Percentiles rank a stretch among this genome's conserved stretches.
These are phyloP conservation scores for Nematocida ironsii DNA, from an alignment of 371 early-diverging fungal genomes.

Conservation along the genomic window DNA sequence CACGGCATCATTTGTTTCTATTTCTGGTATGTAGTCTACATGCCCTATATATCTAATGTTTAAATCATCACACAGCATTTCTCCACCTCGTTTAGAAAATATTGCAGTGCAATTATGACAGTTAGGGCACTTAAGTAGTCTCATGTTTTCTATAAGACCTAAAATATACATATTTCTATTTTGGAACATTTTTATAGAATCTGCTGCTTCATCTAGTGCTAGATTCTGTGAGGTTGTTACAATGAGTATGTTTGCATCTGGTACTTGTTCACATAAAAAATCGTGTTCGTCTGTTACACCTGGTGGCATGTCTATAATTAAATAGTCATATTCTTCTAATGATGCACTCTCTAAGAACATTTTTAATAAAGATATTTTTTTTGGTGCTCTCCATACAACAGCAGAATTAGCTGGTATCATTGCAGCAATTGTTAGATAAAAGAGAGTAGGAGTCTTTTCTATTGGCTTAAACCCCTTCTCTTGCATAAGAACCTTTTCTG, in stretches of 20 bases:
- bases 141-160: conserved; percentile 97
- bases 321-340: conserved; percentile 82
- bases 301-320: conserved; percentile 95
- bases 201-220: conserved; percentile 85
- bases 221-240: conserved; percentile 97
- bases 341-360: conserved; percentile 91
- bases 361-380: conserved; percentile 81
- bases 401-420: conserved; percentile 84
- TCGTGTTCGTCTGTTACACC: conserved; percentile 94
- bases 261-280: conserved; percentile 76
- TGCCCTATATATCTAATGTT: conserved; percentile 56
- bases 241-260: conserved; percentile 73
- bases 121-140: conserved; percentile 85
- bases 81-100: conserved; percentile 67
- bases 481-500: conserved; percentile 73
- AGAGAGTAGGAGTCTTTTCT: conserved; percentile 71
- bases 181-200: conserved; percentile 87
- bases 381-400: conserved; percentile 96
- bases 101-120: conserved; percentile 71
- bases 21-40: conserved; percentile 44
- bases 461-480: conserved; percentile 67
- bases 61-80: conserved; percentile 59
- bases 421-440: conserved; percentile 89
- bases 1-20: neutral
- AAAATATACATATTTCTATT: conserved; percentile 82